Evolutionary conservation across 106 monocot genomes (phyloP).

Genomic region (Apostasia ramifera): DNA sequence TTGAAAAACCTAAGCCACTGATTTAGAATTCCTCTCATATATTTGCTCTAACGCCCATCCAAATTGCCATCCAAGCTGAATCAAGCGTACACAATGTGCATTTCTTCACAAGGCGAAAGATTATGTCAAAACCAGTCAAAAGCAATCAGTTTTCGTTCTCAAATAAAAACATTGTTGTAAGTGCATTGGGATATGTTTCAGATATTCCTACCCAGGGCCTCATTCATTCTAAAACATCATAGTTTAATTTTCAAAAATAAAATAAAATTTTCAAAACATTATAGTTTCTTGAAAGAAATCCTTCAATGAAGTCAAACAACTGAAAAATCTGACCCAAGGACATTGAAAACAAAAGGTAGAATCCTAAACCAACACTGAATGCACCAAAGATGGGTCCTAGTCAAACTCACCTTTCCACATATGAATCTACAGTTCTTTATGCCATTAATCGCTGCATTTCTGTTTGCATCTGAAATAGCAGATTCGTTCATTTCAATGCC

Average conservation of each 20-base stretch:
- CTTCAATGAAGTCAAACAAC: neutral
- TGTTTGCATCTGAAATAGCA: constrained; percentile 81
- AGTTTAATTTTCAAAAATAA: no score
- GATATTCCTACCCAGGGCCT: neutral
- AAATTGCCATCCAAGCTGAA: no score
- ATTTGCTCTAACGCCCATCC: no score
- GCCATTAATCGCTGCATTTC: constrained; percentile 83
- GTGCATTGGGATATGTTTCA: neutral
- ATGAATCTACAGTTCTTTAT: constrained; percentile 90
- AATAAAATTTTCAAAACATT: neutral
- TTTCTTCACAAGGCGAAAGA: no score
- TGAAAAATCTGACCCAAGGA: no score
- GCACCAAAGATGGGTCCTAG: neutral
- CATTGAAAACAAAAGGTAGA: neutral
- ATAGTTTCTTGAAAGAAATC: neutral
- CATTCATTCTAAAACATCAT: no score
- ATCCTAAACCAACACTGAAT: neutral
- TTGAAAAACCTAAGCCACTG: no score
- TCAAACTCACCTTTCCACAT: constrained; percentile 66
- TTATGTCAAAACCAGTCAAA: no score
- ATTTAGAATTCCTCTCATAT: no score
- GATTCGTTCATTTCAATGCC: constrained; percentile 95
- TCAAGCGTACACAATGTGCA: no score
- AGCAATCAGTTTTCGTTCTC: neutral
- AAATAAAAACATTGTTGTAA: neutral